These are phyloP conservation scores for Penicillium antarcticum DNA, from an alignment of 495 filamentous ascomycete genomes.

Conservation along the genomic window DNA sequence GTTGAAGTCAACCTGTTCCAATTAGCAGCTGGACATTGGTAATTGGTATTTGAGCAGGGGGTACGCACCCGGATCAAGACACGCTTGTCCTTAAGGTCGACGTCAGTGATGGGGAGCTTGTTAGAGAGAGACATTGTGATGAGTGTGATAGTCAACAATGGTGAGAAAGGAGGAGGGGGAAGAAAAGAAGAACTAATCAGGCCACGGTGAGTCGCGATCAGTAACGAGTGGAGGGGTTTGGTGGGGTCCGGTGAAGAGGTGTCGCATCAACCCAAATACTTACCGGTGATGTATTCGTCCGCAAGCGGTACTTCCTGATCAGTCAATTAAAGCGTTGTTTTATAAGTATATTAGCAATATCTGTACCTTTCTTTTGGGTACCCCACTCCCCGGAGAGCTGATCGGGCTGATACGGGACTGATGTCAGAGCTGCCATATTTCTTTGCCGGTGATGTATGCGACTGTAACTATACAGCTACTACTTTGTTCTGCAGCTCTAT, in stretches of 20 bases:
- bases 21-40: slow-evolving; percentile 14
- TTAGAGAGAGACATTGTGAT: slow-evolving; percentile 90
- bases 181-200: slow-evolving; percentile 18
- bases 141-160: slow-evolving; percentile 14
- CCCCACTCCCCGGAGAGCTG: slow-evolving; percentile 29
- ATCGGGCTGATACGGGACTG: slow-evolving; percentile 51
- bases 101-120: slow-evolving; percentile 94
- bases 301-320: slow-evolving; percentile 7
- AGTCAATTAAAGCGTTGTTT: neutral
- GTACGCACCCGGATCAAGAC: slow-evolving; percentile 88
- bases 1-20: slow-evolving; percentile 92
- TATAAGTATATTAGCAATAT: slow-evolving; percentile 2
- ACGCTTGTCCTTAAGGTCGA: slow-evolving; percentile 96
- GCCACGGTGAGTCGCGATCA: slow-evolving; percentile 29
- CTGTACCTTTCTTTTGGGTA: slow-evolving; percentile 7
- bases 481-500: no score
- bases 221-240: slow-evolving; percentile 26
- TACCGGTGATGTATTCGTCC: slow-evolving; percentile 8
- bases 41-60: neutral
- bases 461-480: no score
- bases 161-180: neutral
- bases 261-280: slow-evolving; percentile 17
- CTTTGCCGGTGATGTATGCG: no score
- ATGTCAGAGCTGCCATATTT: slow-evolving; percentile 34
- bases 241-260: slow-evolving; percentile 28